phyloP scores from a whole-genome alignment of 2,329 filamentous ascomycete species.

The Clonostachys byssicola region DNA sequence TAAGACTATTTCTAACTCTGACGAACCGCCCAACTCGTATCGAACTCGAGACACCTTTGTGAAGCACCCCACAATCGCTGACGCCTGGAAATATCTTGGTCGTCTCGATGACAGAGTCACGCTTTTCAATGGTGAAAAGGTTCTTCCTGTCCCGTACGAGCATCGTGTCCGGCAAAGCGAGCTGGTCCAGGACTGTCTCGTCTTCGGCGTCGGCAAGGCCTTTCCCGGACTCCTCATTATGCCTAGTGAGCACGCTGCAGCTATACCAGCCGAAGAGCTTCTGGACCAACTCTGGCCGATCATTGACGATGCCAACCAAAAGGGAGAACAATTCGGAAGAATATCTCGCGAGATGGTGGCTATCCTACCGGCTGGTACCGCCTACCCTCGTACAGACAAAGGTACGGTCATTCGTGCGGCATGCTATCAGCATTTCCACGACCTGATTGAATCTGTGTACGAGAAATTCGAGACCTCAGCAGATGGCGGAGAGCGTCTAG shows the following conservation, averaged over 20 bases:
- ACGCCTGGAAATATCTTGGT: constrained; percentile 38
- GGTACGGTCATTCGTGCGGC: constrained; percentile 45
- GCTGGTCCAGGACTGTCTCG: constrained; percentile 49
- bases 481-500: constrained; percentile 1
- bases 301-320: constrained; percentile 44
- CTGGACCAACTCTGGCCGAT: constrained; percentile 42
- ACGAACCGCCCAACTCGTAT: constrained; percentile 37
- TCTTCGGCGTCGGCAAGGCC: constrained; percentile 50
- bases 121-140: constrained; percentile 42
- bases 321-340: constrained; percentile 45
- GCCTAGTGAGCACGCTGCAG: constrained; percentile 34
- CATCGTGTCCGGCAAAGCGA: constrained; percentile 45
- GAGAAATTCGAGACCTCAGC: constrained; percentile 9
- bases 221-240: constrained; percentile 51
- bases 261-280: constrained; percentile 36
- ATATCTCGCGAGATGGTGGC: constrained; percentile 49
- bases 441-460: constrained; percentile 35
- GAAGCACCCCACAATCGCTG: constrained; percentile 30
- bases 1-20: constrained; percentile 18
- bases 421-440: constrained; percentile 35
- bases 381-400: constrained; percentile 47
- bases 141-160: constrained; percentile 42
- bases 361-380: constrained; percentile 34
- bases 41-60: constrained; percentile 38
- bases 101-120: constrained; percentile 40